Base-by-base conservation (phyloP, 106 monocot species). In the Triglochin maritima region DNA sequence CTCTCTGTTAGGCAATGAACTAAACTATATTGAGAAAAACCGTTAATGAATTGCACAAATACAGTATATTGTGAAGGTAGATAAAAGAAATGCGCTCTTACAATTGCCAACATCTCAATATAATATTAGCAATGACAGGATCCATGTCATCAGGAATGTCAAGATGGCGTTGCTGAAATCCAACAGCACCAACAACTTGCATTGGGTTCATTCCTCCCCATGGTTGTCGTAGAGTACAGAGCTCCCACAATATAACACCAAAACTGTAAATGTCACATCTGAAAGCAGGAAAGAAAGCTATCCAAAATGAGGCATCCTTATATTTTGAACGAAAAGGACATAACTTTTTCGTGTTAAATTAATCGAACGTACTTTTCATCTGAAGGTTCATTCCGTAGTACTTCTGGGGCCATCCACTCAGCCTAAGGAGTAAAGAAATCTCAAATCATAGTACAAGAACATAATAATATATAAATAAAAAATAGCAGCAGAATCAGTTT, bases 371-470 rank as follows among this genome's bases (percentile, higher is more conserved):
- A 84, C 88, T 84, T 88, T 60, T 88, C 88, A 63, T 88, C 74
- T 46, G 88, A 88, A 68, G 88, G 88, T 55, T 88, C 88, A 62
- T 88, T 88, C 17, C 84, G 62, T 41, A 88, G 71, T 9, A 88
- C 78, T 72, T 88, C 88, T 47, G 88, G 88, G 43, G 88, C 88
- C 88, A 88, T 88, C 88, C 88, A 88, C 58, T 88, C 84, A 62
- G 88, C 84, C 88, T 88, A 62, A 65, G 15, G 5, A 48, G 52
- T 3, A 61, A 61, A 10, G 53, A 52, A 8, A 47, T 50, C n/a
- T n/a, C 46, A 65, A 60, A 3, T 1, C 9, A 29, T 46, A 63
- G 13, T 63, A 10, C 11, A 63, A 63, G 63, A 46, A 63, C 44
- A 63, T 46, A 11, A 60, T 3, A 10, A 63, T 60, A 41, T 7